phyloP scores from a whole-genome alignment of 2,329 filamentous ascomycete genomes.

The Neonectria punicea region DNA sequence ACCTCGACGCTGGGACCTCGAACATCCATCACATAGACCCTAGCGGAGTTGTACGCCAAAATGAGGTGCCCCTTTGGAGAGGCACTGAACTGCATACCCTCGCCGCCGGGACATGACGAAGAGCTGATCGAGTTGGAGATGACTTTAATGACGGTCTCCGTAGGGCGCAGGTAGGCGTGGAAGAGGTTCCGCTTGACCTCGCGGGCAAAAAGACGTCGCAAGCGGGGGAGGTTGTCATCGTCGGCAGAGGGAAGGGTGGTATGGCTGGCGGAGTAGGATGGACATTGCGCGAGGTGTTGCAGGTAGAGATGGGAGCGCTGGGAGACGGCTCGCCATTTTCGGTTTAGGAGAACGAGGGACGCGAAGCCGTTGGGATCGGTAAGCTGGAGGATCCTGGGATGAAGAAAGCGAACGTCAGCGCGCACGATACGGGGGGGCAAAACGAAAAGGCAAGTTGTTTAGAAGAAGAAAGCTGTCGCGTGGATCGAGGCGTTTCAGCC shows the following conservation, averaged over 20 bases:
- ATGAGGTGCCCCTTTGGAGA: conserved; percentile 80
- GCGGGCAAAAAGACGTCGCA: conserved; percentile 74
- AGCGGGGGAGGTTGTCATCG: conserved; percentile 63
- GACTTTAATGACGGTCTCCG: conserved; percentile 77
- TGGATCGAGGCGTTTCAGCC: background rate
- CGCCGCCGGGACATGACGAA: conserved; percentile 82
- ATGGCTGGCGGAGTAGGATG: conserved; percentile 66
- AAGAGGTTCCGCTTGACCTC: conserved; percentile 83
- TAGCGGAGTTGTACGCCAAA: conserved; percentile 85
- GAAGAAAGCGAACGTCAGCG: conserved; percentile 30
- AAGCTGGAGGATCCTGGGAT: conserved; percentile 66
- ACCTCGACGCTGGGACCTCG: conserved; percentile 69
- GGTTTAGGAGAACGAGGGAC: conserved; percentile 72
- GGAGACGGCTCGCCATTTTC: conserved; percentile 72
- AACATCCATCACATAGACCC: conserved; percentile 82
- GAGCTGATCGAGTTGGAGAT: conserved; percentile 87
- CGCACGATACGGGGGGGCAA: background rate
- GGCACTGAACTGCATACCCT: conserved; percentile 85
- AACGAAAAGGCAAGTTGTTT: background rate
- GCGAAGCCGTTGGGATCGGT: conserved; percentile 73
- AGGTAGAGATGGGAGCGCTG: conserved; percentile 72
- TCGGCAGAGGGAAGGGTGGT: conserved; percentile 50
- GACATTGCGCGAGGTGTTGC: conserved; percentile 69
- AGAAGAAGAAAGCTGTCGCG: background rate
- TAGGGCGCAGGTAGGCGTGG: conserved; percentile 77